Evolutionary conservation across 306 rosid species (phyloP).

Genomic region (Vigna radiata): DNA sequence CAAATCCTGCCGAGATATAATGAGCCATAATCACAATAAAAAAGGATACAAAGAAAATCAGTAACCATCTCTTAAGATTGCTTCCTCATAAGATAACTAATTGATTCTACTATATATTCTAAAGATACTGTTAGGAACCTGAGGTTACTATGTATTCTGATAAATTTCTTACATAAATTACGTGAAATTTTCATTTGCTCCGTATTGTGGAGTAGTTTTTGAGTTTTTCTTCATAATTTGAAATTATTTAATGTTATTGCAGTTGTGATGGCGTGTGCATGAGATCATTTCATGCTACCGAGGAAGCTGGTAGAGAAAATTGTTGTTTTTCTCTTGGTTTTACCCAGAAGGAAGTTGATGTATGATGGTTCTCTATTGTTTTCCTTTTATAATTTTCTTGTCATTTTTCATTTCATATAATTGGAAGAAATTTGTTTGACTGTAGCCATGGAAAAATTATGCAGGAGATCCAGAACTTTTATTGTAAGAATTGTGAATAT

Average conservation of each 20-base stretch:
- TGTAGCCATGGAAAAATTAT: slow-evolving; percentile 35
- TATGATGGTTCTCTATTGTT: slow-evolving; percentile 47
- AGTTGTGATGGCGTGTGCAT: slow-evolving; percentile 95
- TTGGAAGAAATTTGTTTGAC: slow-evolving; percentile 34
- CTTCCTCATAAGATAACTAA: slow-evolving; percentile 11
- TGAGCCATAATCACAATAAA: slow-evolving; percentile 1
- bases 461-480: slow-evolving; percentile 66
- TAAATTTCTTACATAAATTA: background rate
- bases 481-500: slow-evolving; percentile 76
- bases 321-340: slow-evolving; percentile 73
- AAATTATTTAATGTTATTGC: slow-evolving; percentile 38
- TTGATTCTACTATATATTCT: slow-evolving; percentile 7
- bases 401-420: slow-evolving; percentile 26
- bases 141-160: background rate
- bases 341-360: slow-evolving; percentile 68
- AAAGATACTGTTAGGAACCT: background rate
- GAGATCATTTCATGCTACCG: slow-evolving; percentile 88
- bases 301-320: slow-evolving; percentile 60
- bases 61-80: slow-evolving; percentile 8
- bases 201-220: background rate
- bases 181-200: background rate
- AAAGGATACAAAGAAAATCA: background rate
- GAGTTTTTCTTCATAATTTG: slow-evolving; percentile 1
- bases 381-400: slow-evolving; percentile 29
- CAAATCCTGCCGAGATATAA: background rate